Evolutionary conservation across 768 basidiomycete species (phyloP).

Genomic region (Epithele typhae): DNA sequence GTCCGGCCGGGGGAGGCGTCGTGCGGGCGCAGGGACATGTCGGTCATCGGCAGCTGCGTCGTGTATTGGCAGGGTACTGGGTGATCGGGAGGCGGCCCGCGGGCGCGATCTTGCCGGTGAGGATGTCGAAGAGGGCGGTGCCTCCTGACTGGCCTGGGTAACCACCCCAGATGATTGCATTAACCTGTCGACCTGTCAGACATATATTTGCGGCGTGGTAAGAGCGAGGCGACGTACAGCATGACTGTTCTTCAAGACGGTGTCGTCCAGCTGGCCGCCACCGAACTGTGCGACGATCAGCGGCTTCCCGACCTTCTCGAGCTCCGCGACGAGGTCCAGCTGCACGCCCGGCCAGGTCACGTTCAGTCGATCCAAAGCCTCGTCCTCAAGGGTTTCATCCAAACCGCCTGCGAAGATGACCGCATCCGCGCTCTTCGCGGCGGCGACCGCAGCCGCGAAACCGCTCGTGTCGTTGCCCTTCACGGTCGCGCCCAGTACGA

Average conservation of each 20-base stretch:
- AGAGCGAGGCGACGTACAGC: slow-evolving; percentile 28
- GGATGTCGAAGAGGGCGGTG: slow-evolving; percentile 46
- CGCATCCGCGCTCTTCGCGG: slow-evolving; percentile 44
- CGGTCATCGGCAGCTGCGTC: slow-evolving; percentile 48
- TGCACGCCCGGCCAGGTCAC: slow-evolving; percentile 56
- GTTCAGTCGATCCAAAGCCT: slow-evolving; percentile 40
- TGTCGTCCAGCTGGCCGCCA: slow-evolving; percentile 51
- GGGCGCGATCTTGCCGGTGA: slow-evolving; percentile 47
- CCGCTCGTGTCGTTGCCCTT: slow-evolving; percentile 34
- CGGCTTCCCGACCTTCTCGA: slow-evolving; percentile 45
- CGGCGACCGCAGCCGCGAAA: slow-evolving; percentile 48
- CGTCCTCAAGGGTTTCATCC: slow-evolving; percentile 45
- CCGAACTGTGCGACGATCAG: slow-evolving; percentile 52
- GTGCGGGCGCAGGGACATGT: slow-evolving; percentile 51
- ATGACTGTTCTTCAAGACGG: slow-evolving; percentile 38
- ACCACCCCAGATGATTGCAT: slow-evolving; percentile 52
- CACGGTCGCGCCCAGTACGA: slow-evolving; percentile 40
- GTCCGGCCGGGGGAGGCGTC: slow-evolving; percentile 48
- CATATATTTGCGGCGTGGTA: too few relatives aligned
- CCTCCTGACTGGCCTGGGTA: slow-evolving; percentile 57
- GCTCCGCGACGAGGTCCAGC: slow-evolving; percentile 42
- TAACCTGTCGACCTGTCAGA: slow-evolving; percentile 35
- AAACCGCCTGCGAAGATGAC: slow-evolving; percentile 54
- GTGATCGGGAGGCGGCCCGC: slow-evolving; percentile 53
- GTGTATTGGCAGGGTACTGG: slow-evolving; percentile 50